Evolutionary conservation across 2,329 filamentous ascomycete species (phyloP).

Genomic region (Alternaria sp.): DNA sequence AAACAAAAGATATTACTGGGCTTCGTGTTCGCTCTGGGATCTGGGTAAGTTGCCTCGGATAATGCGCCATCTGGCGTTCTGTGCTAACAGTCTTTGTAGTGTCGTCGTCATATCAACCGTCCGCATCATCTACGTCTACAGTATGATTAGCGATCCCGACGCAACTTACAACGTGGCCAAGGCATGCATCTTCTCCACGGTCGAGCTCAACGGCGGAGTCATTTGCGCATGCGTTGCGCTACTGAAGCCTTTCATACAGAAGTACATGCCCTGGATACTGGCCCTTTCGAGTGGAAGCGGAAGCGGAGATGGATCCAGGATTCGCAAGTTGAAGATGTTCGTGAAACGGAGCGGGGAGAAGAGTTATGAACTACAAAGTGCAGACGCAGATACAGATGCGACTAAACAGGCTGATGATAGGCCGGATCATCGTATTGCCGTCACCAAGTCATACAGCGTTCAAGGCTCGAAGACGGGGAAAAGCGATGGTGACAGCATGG

Average conservation of each 20-base stretch:
- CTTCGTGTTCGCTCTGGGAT: conserved; percentile 39
- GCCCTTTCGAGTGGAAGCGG: conserved; percentile 13
- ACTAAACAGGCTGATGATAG: background rate
- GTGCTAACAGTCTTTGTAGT: conserved; percentile 6
- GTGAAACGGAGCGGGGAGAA: conserved; percentile 5
- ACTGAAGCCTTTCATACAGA: conserved; percentile 24
- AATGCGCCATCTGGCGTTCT: background rate
- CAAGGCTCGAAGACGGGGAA: conserved; percentile 5
- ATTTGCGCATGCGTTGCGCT: conserved; percentile 24
- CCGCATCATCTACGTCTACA: conserved; percentile 28
- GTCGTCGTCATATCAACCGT: conserved; percentile 26
- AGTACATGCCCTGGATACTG: conserved; percentile 18
- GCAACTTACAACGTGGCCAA: conserved; percentile 25
- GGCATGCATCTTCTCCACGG: conserved; percentile 24
- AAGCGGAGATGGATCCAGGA: conserved; percentile 7
- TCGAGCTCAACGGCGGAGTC: conserved; percentile 28
- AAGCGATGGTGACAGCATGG: conserved; percentile 14
- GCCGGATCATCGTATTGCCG: conserved; percentile 8
- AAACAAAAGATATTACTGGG: conserved; percentile 38
- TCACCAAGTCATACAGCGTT: conserved; percentile 16
- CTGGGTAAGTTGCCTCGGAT: conserved; percentile 13
- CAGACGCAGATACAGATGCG: background rate
- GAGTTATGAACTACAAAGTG: conserved; percentile 10
- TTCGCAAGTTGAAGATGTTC: conserved; percentile 13
- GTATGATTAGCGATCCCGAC: conserved; percentile 22